A percentile compares a stretch with the other conserved stretches of the same genome.
Evolutionary conservation across 345 rosid species (phyloP).

Genomic region (Populus deltoides): DNA sequence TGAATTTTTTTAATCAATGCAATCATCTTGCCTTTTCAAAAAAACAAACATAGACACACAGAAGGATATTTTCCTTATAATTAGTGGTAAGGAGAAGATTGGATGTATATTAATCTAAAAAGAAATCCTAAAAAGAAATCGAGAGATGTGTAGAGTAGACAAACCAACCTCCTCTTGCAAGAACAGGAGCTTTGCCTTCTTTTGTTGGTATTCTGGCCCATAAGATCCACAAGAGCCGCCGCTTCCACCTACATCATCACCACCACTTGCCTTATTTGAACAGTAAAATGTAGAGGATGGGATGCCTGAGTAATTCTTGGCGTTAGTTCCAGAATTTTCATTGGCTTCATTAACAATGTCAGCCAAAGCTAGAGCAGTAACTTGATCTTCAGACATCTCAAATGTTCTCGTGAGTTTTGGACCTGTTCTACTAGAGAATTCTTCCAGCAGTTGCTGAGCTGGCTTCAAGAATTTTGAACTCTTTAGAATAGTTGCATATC

Average conservation of each 20-base stretch:
- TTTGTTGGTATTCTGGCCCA: slow-evolving; percentile 48
- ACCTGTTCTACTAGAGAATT: slow-evolving; percentile 28
- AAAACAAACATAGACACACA: too few species aligned
- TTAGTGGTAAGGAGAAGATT: background rate
- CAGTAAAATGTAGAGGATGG: slow-evolving; percentile 26
- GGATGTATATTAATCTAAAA: background rate
- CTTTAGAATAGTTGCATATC: slow-evolving; percentile 62
- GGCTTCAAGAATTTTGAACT: slow-evolving; percentile 57
- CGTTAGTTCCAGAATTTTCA: slow-evolving; percentile 12
- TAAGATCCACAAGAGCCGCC: slow-evolving; percentile 27
- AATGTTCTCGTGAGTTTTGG: slow-evolving; percentile 7
- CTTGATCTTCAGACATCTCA: slow-evolving; percentile 19
- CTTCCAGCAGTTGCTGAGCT: slow-evolving; percentile 49
- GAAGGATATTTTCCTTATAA: too few species aligned
- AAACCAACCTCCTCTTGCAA: slow-evolving; percentile 63
- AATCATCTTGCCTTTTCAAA: too few species aligned
- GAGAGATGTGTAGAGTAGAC: background rate
- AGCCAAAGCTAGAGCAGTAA: slow-evolving; percentile 11
- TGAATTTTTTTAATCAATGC: too few species aligned
- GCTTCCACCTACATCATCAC: slow-evolving; percentile 25
- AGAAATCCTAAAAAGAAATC: background rate
- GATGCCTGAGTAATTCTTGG: slow-evolving; percentile 11
- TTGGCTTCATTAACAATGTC: slow-evolving; percentile 11
- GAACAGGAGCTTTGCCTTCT: slow-evolving; percentile 51
- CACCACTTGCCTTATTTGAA: slow-evolving; percentile 19